Evolutionary conservation across 1,139 yeast genomes (phyloP), one percentile per base, ranked within the genome.

Genomic region (Tardiomyces depauwii): DNA sequence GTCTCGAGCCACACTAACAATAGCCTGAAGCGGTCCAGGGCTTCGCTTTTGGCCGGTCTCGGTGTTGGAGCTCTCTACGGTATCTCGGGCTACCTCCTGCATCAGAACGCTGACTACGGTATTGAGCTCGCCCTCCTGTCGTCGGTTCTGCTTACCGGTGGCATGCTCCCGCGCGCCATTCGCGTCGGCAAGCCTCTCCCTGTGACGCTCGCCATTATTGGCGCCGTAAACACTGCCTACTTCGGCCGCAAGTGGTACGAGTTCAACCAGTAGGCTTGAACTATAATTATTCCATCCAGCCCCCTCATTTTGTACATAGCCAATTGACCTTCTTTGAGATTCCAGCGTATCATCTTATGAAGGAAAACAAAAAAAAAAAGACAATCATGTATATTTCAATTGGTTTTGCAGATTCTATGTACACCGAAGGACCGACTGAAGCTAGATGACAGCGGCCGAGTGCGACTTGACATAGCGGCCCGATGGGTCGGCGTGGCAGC

Each of bases 401-500:
- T n/a, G n/a, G n/a, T n/a, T n/a, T 21, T 21, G 4, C 25, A 5
- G 25, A 7, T 7, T 21, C 25, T 21, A 21, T 21, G 25, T 21
- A 21, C 25, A 21, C 25, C n/a, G n/a, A n/a, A 21, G 7, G 25
- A 21, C 7, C 7, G 25, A 7, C 25, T 5, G 25, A 21, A 21
- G 4, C 25, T 28, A 12, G 32, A 11, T 28, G 32, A 77, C 74
- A 52, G 78, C 76, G 57, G 79, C 66, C 47, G 83, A 88, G 67
- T 91, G 98, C 57, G 84, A 80, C 70, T 84, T 78, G 56, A 95
- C 96, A 63, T 76, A 89, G 73, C 99, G 86, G 55, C 99, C 99
- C 48, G 95, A 84, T 46, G 99, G 98, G 69, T 91, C 99, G 58
- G 82, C 95, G 63, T 89, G 89, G 72, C 98, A 91, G 53, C 98